These are phyloP conservation scores for Pittosporum tobira DNA, from an alignment of 129 eudicot species.

Conservation along the genomic window DNA sequence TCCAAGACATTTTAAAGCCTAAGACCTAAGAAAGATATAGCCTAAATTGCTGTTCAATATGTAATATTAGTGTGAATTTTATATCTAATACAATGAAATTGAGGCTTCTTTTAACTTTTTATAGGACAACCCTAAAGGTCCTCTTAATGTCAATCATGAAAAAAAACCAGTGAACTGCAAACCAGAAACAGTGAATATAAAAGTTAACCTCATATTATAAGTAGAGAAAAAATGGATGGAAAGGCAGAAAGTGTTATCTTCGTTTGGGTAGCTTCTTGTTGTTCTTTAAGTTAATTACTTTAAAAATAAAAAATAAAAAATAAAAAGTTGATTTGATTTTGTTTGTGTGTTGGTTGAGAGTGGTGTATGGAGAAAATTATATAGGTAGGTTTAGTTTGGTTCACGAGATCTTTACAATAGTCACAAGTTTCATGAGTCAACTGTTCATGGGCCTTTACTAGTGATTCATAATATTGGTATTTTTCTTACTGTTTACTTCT, in stretches of 20 bases:
- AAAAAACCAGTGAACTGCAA: constrained; percentile 69
- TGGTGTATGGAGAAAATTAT: constrained; percentile 12
- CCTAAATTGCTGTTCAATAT: too few species aligned
- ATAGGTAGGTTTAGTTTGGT: constrained; percentile 45
- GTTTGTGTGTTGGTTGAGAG: constrained; percentile 27
- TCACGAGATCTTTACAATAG: constrained; percentile 44
- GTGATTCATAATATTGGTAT: too few species aligned
- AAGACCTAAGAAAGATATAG: constrained; percentile 1
- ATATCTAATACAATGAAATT: too few species aligned
- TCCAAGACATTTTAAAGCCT: constrained; percentile 33
- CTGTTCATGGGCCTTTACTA: too few species aligned
- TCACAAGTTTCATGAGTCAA: constrained; percentile 34
- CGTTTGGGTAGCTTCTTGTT: not conserved
- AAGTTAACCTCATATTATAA: not conserved
- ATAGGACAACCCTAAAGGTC: not conserved
- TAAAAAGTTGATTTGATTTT: constrained; percentile 4
- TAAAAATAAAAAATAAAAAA: too few species aligned
- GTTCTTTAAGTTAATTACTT: not conserved
- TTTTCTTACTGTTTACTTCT: too few species aligned
- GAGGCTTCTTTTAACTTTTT: constrained; percentile 9
- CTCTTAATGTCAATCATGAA: constrained; percentile 53
- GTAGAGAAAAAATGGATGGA: too few species aligned
- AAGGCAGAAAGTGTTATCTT: too few species aligned
- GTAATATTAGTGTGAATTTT: too few species aligned
- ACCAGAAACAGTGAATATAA: constrained; percentile 40